phyloP scores from a whole-genome alignment of 129 eudicot genomes.

The Ambrosia artemisiifolia region DNA sequence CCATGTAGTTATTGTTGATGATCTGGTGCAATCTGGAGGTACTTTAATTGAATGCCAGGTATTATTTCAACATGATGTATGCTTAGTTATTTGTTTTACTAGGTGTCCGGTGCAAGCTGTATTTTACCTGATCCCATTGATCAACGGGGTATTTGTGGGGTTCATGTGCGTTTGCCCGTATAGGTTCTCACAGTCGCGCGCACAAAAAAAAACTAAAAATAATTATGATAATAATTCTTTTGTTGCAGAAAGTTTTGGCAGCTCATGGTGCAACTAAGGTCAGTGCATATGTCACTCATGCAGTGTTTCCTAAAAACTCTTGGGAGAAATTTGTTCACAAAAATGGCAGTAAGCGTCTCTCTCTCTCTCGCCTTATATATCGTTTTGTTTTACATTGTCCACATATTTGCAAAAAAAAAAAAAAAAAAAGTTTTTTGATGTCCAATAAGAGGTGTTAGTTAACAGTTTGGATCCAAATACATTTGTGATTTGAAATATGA shows the following conservation, averaged over 20 bases:
- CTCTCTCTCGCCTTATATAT: neutral
- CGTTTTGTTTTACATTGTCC: too few relatives aligned
- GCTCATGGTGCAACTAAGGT: conserved; percentile 94
- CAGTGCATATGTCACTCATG: conserved; percentile 96
- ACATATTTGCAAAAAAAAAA: too few relatives aligned
- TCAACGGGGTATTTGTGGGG: too few relatives aligned
- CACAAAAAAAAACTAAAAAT: neutral
- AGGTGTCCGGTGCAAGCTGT: neutral
- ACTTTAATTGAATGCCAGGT: conserved; percentile 98
- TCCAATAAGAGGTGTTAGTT: too few relatives aligned
- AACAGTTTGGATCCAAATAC: neutral
- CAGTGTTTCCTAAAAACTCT: conserved; percentile 78
- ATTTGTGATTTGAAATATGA: neutral
- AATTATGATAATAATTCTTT: neutral
- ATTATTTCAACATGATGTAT: conserved; percentile 2
- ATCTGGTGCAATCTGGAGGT: conserved; percentile 93
- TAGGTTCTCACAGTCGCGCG: too few relatives aligned
- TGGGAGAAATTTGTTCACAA: conserved; percentile 78
- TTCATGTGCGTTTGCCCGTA: too few relatives aligned
- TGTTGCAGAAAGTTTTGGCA: conserved; percentile 81
- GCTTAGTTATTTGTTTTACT: neutral
- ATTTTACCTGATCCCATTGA: neutral
- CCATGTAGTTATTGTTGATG: conserved; percentile 97
- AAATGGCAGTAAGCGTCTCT: conserved; percentile 42
- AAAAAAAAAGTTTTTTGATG: too few relatives aligned